Evolutionary conservation across 306 rosid species (phyloP).

Genomic region (Senna tora): DNA sequence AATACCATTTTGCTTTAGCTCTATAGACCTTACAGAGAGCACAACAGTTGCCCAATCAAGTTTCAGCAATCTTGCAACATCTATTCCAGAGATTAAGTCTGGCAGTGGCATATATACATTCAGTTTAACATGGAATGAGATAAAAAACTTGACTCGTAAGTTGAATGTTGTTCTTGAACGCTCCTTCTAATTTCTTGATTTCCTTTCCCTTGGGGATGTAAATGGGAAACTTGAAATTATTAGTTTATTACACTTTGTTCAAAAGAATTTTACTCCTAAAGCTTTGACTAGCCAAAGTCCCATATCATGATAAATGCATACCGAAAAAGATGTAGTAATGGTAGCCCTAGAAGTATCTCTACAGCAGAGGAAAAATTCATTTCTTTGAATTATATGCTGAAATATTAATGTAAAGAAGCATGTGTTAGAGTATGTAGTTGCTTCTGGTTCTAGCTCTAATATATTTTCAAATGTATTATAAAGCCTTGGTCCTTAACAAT

Average conservation of each 20-base stretch:
- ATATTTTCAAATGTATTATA: not conserved
- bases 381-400: not conserved
- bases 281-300: not conserved
- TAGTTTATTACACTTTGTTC: not conserved
- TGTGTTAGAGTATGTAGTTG: not conserved
- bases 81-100: constrained; percentile 53
- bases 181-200: not conserved
- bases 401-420: not conserved
- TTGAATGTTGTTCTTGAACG: constrained; percentile 35
- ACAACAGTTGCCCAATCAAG: constrained; percentile 53
- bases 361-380: not conserved
- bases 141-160: constrained; percentile 70
- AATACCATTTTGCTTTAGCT: constrained; percentile 77
- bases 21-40: constrained; percentile 75
- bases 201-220: not conserved
- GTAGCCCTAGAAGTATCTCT: not conserved
- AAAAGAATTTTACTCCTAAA: not conserved
- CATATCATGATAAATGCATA: not conserved
- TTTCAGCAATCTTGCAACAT: constrained; percentile 41
- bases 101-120: constrained; percentile 76
- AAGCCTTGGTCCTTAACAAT: not conserved
- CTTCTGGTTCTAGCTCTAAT: not conserved
- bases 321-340: not conserved
- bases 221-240: not conserved
- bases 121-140: constrained; percentile 73